Percentiles rank a stretch among this genome's conserved stretches.
These are phyloP conservation scores for Globisporangium takayamanum DNA, from an alignment of 352 stramenopile genomes.

Conservation along the genomic window DNA sequence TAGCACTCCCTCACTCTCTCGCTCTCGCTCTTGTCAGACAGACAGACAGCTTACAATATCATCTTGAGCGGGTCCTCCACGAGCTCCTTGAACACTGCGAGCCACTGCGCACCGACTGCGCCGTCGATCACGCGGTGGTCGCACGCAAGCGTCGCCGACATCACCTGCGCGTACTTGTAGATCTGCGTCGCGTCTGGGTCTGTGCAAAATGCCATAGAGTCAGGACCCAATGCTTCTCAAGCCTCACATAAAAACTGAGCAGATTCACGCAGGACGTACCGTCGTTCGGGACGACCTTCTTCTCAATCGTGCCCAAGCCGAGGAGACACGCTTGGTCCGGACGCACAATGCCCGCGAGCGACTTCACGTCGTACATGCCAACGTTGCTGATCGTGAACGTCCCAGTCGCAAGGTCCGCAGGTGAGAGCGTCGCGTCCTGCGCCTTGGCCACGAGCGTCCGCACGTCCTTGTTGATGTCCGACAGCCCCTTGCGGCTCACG, in stretches of 20 bases:
- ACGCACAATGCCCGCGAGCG: constrained; percentile 91
- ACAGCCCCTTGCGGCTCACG: constrained; percentile 87
- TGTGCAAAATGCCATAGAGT: constrained; percentile 21
- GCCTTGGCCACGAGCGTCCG: constrained; percentile 46
- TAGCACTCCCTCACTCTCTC: not conserved
- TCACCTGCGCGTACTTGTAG: constrained; percentile 88
- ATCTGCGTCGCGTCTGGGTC: constrained; percentile 75
- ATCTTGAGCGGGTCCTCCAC: constrained; percentile 97
- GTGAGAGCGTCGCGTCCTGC: constrained; percentile 29
- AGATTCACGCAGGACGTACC: constrained; percentile 16
- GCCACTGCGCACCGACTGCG: constrained; percentile 94
- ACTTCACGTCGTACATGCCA: constrained; percentile 95
- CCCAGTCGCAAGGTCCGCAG: constrained; percentile 67
- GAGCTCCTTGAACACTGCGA: constrained; percentile 94
- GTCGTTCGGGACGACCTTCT: constrained; percentile 92
- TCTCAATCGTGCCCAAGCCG: constrained; percentile 92
- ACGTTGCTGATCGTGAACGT: constrained; percentile 97
- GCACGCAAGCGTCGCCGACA: constrained; percentile 95
- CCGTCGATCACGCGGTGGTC: constrained; percentile 98
- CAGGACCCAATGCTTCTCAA: not conserved
- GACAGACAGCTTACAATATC: constrained; percentile 83
- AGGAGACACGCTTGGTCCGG: constrained; percentile 91
- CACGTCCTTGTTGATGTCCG: constrained; percentile 88
- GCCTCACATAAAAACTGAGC: not conserved
- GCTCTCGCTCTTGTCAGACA: not conserved